These are phyloP conservation scores for Iris macrosiphon DNA, from an alignment of 106 monocot species.

Conservation along the genomic window DNA sequence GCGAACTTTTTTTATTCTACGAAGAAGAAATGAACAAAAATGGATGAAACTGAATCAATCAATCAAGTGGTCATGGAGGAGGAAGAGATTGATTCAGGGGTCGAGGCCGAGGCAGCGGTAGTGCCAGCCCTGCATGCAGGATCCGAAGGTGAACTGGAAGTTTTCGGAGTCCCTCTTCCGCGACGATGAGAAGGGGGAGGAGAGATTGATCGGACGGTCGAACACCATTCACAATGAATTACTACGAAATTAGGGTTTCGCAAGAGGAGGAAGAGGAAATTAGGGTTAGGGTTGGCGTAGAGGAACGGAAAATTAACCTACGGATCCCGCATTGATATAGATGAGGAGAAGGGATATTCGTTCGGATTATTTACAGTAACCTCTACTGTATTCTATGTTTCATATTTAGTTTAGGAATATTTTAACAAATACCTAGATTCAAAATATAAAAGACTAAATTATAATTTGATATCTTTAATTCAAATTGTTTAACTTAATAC, in stretches of 20 bases:
- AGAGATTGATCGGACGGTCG: not conserved
- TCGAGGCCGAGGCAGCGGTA: constrained; percentile 39
- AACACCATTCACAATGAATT: constrained; percentile 12
- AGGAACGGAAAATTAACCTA: too few relatives aligned
- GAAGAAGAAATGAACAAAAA: not conserved
- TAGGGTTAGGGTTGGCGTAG: too few relatives aligned
- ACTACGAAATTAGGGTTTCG: not conserved
- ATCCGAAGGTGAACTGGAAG: constrained; percentile 4
- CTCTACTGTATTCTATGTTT: too few relatives aligned
- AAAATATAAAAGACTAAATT: too few relatives aligned
- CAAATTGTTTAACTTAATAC: too few relatives aligned
- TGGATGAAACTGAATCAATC: not conserved
- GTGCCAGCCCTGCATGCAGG: constrained; percentile 58
- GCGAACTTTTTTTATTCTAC: not conserved
- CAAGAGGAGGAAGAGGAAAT: not conserved
- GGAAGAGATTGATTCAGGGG: constrained; percentile 30
- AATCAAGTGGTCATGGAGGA: too few relatives aligned
- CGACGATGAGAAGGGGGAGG: not conserved
- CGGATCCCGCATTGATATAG: too few relatives aligned
- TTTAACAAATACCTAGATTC: too few relatives aligned
- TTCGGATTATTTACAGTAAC: too few relatives aligned
- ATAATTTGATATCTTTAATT: too few relatives aligned
- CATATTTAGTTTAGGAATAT: too few relatives aligned
- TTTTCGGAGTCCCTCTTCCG: not conserved
- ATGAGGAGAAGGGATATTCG: too few relatives aligned